Percentiles rank a stretch among this genome's conserved stretches.
These are phyloP conservation scores for Quillaja saponaria DNA, from an alignment of 306 rosid genomes.

Conservation along the genomic window DNA sequence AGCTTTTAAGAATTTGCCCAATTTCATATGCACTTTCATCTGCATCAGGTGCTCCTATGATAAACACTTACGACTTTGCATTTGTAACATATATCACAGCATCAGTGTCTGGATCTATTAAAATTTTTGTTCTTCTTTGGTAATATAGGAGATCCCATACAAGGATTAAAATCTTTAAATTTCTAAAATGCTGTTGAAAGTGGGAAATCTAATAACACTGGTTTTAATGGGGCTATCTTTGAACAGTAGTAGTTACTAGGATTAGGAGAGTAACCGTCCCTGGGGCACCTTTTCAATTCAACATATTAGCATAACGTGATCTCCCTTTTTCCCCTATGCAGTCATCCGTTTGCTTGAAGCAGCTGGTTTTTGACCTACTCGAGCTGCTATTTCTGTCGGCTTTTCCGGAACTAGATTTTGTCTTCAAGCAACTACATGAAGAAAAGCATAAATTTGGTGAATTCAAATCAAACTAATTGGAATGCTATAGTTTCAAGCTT, in stretches of 20 bases:
- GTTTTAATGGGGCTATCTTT: no score
- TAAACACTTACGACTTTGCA: constrained; percentile 10
- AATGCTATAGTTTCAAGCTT: constrained; percentile 19
- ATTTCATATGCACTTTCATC: constrained; percentile 18
- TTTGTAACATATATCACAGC: neutral
- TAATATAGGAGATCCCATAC: neutral
- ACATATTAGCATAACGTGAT: neutral
- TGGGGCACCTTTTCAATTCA: neutral
- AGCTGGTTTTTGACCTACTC: constrained; percentile 74
- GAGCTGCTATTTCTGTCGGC: constrained; percentile 70
- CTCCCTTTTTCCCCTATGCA: constrained; percentile 37
- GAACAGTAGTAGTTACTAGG: neutral
- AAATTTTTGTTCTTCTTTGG: constrained; percentile 14
- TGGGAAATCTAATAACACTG: constrained; percentile 1
- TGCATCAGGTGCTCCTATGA: constrained; percentile 3
- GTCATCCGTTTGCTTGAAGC: constrained; percentile 92
- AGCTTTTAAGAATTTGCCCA: constrained; percentile 10
- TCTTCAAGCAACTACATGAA: constrained; percentile 76
- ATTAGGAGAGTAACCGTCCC: neutral
- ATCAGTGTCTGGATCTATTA: neutral
- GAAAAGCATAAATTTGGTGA: constrained; percentile 75
- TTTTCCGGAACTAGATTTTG: constrained; percentile 76
- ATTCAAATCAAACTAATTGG: constrained; percentile 34
- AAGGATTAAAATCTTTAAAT: constrained; percentile 19
- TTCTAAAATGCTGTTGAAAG: neutral